phyloP scores from a whole-genome alignment of 306 rosid species.

The Prunus dulcis region DNA sequence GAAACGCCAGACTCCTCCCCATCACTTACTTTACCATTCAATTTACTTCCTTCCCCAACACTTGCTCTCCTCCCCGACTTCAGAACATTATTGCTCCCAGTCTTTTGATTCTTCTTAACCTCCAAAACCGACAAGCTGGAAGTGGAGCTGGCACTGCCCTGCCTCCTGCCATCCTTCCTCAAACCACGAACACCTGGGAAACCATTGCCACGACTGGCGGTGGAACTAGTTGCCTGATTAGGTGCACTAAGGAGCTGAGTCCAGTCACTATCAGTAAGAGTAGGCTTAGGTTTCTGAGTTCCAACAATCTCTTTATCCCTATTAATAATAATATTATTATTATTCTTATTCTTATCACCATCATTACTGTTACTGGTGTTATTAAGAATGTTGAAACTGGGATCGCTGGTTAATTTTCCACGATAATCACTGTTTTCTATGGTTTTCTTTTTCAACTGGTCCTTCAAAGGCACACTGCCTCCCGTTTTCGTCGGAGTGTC shows the following conservation, averaged over 20 bases:
- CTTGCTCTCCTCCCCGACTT: constrained; percentile 31
- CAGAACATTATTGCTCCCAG: constrained; percentile 20
- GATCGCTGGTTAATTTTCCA: constrained; percentile 59
- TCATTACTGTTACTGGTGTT: background rate
- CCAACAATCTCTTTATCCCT: constrained; percentile 34
- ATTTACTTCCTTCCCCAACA: constrained; percentile 43
- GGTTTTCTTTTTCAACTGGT: constrained; percentile 77
- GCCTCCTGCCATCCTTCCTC: constrained; percentile 52
- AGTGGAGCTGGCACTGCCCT: constrained; percentile 32
- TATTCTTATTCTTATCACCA: constrained; percentile 1
- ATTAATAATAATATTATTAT: background rate
- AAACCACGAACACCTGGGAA: constrained; percentile 41
- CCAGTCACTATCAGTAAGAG: constrained; percentile 80
- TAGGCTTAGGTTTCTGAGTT: constrained; percentile 40
- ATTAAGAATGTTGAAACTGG: constrained; percentile 31
- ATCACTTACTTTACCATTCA: constrained; percentile 53
- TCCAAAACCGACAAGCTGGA: constrained; percentile 30
- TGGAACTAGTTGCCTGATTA: constrained; percentile 38
- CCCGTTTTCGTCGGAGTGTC: constrained; percentile 48
- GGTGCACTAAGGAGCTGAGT: constrained; percentile 77
- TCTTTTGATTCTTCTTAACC: constrained; percentile 47
- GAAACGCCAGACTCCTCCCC: constrained; percentile 54
- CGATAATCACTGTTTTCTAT: constrained; percentile 40
- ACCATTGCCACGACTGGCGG: constrained; percentile 36
- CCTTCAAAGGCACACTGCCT: constrained; percentile 59